A percentile compares a stretch with the other conserved stretches of the same genome.
Evolutionary conservation across 2,329 filamentous ascomycete species (phyloP).

Genomic region (Paecilomyces sp.): DNA sequence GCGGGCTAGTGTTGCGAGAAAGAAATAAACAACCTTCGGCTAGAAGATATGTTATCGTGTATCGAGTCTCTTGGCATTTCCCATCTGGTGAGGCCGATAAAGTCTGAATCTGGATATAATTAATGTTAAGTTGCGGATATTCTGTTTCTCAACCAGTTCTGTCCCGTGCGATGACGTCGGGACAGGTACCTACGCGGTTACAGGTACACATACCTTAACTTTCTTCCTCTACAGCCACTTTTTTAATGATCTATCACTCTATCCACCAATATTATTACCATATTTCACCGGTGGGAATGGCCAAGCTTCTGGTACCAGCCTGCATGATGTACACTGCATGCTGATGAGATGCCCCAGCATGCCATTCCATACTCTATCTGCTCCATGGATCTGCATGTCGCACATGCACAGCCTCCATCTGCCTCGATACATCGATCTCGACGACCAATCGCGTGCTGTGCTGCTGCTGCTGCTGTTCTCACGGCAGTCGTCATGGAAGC

Average conservation of each 20-base stretch:
- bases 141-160: not conserved
- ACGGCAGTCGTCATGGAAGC: not conserved
- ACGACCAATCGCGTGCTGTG: not conserved
- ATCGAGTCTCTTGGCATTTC: not conserved
- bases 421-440: not conserved
- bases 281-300: no score
- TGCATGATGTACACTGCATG: not conserved
- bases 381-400: not conserved
- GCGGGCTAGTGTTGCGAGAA: not conserved
- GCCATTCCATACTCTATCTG: not conserved
- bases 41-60: not conserved
- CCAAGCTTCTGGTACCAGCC: no score
- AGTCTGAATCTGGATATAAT: no score
- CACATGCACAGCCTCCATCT: not conserved
- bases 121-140: no score
- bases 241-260: no score
- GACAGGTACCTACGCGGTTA: not conserved
- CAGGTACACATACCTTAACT: no score
- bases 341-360: not conserved
- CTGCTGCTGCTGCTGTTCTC: not conserved
- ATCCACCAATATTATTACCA: no score
- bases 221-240: no score
- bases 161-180: not conserved
- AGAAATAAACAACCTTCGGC: not conserved
- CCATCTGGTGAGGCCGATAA: not conserved